A percentile compares a stretch with the other conserved stretches of the same genome.
Evolutionary conservation across 352 stramenopile genomes (phyloP).

Genomic region (Aphanomyces stellatus): DNA sequence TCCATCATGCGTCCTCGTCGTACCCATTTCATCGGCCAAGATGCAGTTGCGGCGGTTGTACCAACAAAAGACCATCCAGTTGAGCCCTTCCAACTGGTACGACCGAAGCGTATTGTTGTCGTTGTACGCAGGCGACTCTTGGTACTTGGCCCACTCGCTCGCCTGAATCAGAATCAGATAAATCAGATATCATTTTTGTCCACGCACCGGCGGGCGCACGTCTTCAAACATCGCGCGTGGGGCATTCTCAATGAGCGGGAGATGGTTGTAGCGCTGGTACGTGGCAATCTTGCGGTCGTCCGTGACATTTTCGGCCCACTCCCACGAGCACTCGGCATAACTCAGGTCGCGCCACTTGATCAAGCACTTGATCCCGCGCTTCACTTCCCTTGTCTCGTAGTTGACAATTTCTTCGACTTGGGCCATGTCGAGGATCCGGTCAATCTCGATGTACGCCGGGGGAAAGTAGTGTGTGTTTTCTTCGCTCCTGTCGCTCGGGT

Average conservation of each 20-base stretch:
- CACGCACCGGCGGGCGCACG: slow-evolving; percentile 33
- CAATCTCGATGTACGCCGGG: slow-evolving; percentile 74
- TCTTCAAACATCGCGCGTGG: slow-evolving; percentile 77
- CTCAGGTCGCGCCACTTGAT: slow-evolving; percentile 88
- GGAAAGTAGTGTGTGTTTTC: slow-evolving; percentile 80
- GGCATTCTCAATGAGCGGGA: slow-evolving; percentile 72
- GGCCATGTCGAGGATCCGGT: slow-evolving; percentile 68
- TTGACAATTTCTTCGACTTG: slow-evolving; percentile 67
- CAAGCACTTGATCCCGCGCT: slow-evolving; percentile 85
- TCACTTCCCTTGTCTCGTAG: slow-evolving; percentile 39
- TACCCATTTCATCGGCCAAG: slow-evolving; percentile 80
- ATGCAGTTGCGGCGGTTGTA: slow-evolving; percentile 95
- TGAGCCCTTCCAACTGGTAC: slow-evolving; percentile 98
- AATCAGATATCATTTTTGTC: background rate
- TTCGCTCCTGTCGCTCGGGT: slow-evolving; percentile 17
- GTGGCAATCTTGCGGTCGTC: slow-evolving; percentile 85
- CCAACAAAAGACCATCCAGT: slow-evolving; percentile 98
- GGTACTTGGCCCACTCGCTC: slow-evolving; percentile 80
- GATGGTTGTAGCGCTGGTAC: slow-evolving; percentile 81
- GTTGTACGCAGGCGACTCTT: slow-evolving; percentile 84
- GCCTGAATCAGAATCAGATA: slow-evolving; percentile 33
- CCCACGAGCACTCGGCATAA: slow-evolving; percentile 85
- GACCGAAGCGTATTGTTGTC: slow-evolving; percentile 92
- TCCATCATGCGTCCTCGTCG: no score
- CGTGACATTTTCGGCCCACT: slow-evolving; percentile 84